Evolutionary conservation across 108 stramenopile genomes (phyloP).

Genomic region (Conticribra weissflogii): DNA sequence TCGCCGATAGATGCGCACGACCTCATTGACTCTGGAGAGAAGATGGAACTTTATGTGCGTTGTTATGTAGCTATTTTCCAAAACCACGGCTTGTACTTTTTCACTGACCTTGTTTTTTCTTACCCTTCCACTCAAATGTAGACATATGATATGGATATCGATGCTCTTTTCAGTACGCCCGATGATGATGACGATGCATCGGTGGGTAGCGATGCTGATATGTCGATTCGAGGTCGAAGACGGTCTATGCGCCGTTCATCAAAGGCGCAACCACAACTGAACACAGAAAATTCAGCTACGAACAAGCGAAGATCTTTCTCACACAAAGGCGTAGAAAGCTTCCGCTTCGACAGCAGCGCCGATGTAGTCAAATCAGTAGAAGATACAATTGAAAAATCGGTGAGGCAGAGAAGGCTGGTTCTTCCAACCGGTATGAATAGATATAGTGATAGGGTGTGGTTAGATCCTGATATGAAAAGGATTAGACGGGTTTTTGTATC

Average conservation of each 20-base stretch:
- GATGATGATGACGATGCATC: slow-evolving; percentile 28
- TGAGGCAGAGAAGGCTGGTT: slow-evolving; percentile 37
- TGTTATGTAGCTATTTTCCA: background rate
- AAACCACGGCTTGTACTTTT: background rate
- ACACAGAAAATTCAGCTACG: background rate
- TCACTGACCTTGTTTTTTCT: background rate
- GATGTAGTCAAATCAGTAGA: slow-evolving; percentile 34
- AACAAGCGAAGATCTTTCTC: background rate
- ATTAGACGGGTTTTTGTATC: slow-evolving; percentile 68
- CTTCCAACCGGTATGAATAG: slow-evolving; percentile 64
- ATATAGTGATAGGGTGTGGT: slow-evolving; percentile 71
- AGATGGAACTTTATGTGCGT: slow-evolving; percentile 59
- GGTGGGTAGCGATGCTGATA: background rate
- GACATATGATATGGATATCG: slow-evolving; percentile 85
- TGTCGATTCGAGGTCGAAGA: background rate
- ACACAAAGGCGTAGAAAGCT: too few relatives aligned
- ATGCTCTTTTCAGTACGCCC: slow-evolving; percentile 60
- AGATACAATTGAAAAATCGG: slow-evolving; percentile 14
- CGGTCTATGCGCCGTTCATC: background rate
- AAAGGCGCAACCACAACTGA: background rate
- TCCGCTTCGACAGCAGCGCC: too few relatives aligned
- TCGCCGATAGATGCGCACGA: slow-evolving; percentile 31
- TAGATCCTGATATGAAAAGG: slow-evolving; percentile 62
- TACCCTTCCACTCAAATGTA: slow-evolving; percentile 18
- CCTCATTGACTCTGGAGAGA: slow-evolving; percentile 40